Base-by-base conservation (phyloP, 1,139 yeast species). In the Protomyces gravidus region DNA sequence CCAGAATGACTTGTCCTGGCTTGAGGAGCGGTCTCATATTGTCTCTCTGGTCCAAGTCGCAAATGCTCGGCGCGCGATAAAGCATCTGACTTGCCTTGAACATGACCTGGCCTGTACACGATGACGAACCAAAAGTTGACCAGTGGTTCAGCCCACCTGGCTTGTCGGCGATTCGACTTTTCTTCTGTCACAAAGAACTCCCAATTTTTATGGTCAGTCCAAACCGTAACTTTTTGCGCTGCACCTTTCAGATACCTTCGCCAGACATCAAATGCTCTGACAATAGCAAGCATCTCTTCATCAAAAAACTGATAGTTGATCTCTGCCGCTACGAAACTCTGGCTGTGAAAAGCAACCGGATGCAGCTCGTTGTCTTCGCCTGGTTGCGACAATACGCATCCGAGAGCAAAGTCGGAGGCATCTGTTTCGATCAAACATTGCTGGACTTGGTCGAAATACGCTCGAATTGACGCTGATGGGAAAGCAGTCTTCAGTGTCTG, bases 401-500 rank as follows among this genome's bases (percentile, higher is more conserved):
- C 60, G 19, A 50, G 25, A 21, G 55, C 55, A 21, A 11, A 36
- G 17, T 50, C 60, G 7, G 48, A 48, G 26, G 60, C 55, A 27
- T 55, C 60, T 6, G 60, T 50, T 23, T 49, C 60, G n/a, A 55
- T 26, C 7, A 48, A 15, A 9, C 13, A 13, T 28, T 25, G 26
- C 26, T 32, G 27, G 6, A n/a, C 42, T 4, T 48, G 39, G 23
- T 49, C 56, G 23, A 48, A 49, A 15, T 48, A 39, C 6, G 30
- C 21, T 7, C 39, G 50, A 9, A 55, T 36, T 9, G 56, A 56
- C 15, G 49, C 49, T 7, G 58, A 17, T 3, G 52, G 33, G 23
- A 53, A 53, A 7, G 30, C 1, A 17, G 7, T 11, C 19, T 50
- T 39, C n/a, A 39, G 30, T 15, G 48, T 23, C 5, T 46, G 19